Percentiles rank a stretch among this genome's conserved stretches.
These are phyloP conservation scores for Hypseocharis bilobata DNA, from an alignment of 441 rosid genomes.

Conservation along the genomic window DNA sequence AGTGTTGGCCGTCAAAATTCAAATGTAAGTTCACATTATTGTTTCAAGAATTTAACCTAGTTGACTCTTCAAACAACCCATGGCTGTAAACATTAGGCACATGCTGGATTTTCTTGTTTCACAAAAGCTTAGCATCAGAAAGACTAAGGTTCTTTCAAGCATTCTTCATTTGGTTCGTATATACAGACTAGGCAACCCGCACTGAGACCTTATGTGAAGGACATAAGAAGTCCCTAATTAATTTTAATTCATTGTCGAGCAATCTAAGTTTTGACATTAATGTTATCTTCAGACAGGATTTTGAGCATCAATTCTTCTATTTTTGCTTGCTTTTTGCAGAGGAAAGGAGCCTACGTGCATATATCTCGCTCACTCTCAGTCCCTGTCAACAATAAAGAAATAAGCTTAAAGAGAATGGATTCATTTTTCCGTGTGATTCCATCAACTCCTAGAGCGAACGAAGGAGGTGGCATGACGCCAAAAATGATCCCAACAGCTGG, in stretches of 20 bases:
- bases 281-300: background rate
- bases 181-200: no score
- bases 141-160: background rate
- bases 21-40: constrained; percentile 41
- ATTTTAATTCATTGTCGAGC: no score
- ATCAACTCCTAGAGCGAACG: constrained; percentile 27
- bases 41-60: background rate
- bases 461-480: constrained; percentile 17
- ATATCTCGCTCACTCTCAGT: constrained; percentile 46
- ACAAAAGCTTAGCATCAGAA: background rate
- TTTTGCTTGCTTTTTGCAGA: constrained; percentile 22
- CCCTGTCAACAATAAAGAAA: constrained; percentile 35
- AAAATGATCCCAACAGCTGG: constrained; percentile 25
- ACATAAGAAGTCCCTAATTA: no score
- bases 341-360: constrained; percentile 22
- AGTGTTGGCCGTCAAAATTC: constrained; percentile 29
- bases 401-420: constrained; percentile 36
- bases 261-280: background rate
- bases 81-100: background rate
- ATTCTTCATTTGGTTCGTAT: no score
- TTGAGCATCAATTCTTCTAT: background rate
- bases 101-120: background rate
- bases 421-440: constrained; percentile 44
- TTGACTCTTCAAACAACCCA: constrained; percentile 8
- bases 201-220: no score